Conservation (phyloP, 495 filamentous ascomycete species). For the Penicillium taxi region DNA sequence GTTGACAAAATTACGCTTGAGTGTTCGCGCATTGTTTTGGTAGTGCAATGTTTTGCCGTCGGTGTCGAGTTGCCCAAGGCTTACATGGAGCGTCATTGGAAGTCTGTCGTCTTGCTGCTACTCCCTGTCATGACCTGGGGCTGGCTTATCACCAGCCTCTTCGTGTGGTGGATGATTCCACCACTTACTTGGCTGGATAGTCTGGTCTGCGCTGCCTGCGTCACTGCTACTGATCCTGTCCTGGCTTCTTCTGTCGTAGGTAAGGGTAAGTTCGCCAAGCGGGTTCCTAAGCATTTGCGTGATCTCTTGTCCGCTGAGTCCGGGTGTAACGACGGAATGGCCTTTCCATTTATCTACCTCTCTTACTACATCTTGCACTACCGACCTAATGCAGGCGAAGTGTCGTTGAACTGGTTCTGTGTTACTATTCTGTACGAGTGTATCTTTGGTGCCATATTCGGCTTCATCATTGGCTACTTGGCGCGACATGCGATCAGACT, state of each 20-base stretch:
- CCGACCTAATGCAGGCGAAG: conserved; percentile 54
- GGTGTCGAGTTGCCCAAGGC: conserved; percentile 94
- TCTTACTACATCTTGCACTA: conserved; percentile 81
- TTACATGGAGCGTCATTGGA: conserved; percentile 99
- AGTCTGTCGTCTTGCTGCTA: conserved; percentile 78
- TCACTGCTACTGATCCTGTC: conserved; percentile 97
- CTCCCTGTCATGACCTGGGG: conserved; percentile 97
- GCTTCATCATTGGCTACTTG: conserved; percentile 78
- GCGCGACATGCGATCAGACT: conserved; percentile 85
- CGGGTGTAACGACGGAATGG: conserved; percentile 99
- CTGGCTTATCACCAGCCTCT: conserved; percentile 90
- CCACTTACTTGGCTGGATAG: conserved; percentile 81
- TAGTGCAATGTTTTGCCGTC: conserved; percentile 98
- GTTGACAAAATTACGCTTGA: conserved; percentile 93
- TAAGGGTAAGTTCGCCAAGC: conserved; percentile 96
- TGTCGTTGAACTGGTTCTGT: conserved; percentile 83
- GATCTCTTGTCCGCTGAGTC: conserved; percentile 95
- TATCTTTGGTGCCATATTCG: conserved; percentile 83
- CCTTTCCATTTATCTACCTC: conserved; percentile 97
- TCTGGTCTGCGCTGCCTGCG: conserved; percentile 79
- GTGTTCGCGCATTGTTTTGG: conserved; percentile 92
- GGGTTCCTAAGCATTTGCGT: conserved; percentile 93
- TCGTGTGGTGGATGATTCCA: conserved; percentile 92
- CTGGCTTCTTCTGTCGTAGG: conserved; percentile 96
- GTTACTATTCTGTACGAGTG: conserved; percentile 93